Evolutionary conservation across 2,329 filamentous ascomycete genomes (phyloP).

Genomic region (Fusarium incarnatum): DNA sequence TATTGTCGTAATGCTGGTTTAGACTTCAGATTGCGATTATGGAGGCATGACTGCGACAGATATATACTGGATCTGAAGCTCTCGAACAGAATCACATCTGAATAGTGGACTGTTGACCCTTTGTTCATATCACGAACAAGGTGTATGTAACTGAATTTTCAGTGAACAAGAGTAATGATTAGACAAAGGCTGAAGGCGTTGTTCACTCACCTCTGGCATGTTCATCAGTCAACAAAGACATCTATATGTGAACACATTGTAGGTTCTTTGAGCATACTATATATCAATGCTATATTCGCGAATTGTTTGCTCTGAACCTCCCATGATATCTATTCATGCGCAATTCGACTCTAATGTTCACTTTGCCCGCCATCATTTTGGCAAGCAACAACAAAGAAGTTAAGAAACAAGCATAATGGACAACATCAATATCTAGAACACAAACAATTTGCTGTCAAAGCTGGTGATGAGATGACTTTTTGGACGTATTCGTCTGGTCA

Average conservation of each 20-base stretch:
- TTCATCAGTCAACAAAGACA: background rate
- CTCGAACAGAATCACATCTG: background rate
- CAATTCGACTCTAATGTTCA: background rate
- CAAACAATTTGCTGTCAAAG: background rate
- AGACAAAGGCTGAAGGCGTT: constrained; percentile 2
- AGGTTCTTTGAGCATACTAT: background rate
- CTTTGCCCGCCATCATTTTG: background rate
- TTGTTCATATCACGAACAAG: constrained; percentile 21
- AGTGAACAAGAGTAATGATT: background rate
- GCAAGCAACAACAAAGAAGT: background rate
- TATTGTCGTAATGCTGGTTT: background rate
- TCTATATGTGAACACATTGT: too few species aligned
- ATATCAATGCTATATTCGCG: background rate
- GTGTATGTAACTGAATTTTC: background rate
- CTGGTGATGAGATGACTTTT: background rate
- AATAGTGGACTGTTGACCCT: background rate
- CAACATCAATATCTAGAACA: background rate
- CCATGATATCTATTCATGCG: background rate
- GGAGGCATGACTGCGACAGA: background rate
- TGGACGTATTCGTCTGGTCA: background rate
- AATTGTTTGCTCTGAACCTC: background rate
- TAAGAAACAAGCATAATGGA: background rate
- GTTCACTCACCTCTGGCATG: background rate
- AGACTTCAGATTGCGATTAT: background rate
- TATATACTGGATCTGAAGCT: background rate